Conservation (phyloP, 2,329 filamentous ascomycete genomes). For the Aureobasidium sp. region DNA sequence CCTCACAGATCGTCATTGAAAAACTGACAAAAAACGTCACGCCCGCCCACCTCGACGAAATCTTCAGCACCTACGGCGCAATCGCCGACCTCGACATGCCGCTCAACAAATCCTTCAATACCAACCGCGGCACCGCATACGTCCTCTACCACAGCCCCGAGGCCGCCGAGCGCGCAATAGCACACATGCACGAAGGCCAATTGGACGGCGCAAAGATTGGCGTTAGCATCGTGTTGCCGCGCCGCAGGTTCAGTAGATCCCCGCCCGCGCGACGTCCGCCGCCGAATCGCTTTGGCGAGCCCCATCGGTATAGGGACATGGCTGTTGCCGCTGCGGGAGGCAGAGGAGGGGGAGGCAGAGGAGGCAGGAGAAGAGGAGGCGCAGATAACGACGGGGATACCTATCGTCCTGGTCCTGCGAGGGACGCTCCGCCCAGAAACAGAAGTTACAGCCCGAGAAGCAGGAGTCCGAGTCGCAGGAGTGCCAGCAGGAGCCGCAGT, state of each 20-base stretch:
- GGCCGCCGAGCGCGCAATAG: constrained; percentile 80
- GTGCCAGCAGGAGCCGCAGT: constrained; percentile 14
- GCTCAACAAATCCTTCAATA: constrained; percentile 77
- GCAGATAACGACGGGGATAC: constrained; percentile 27
- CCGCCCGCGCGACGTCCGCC: constrained; percentile 64
- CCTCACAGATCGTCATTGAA: constrained; percentile 78
- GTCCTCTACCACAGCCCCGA: constrained; percentile 72
- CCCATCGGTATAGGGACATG: constrained; percentile 27
- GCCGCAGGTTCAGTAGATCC: constrained; percentile 72
- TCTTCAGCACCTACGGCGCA: constrained; percentile 80
- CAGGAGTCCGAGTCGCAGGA: constrained; percentile 11
- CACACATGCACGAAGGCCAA: constrained; percentile 97
- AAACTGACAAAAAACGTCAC: constrained; percentile 93
- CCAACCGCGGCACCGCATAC: constrained; percentile 89
- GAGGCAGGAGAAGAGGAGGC: constrained; percentile 30
- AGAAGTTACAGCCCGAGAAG: constrained; percentile 19
- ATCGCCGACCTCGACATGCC: constrained; percentile 87
- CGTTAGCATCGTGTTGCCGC: constrained; percentile 81
- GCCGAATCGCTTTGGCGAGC: constrained; percentile 43
- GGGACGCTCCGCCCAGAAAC: constrained; percentile 3
- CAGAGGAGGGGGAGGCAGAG: constrained; percentile 26
- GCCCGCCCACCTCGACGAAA: constrained; percentile 79
- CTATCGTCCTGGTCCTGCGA: constrained; percentile 19
- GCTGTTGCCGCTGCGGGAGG: constrained; percentile 28
- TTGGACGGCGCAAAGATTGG: constrained; percentile 75